These are phyloP conservation scores for Phialocephala sp. DNA, from an alignment of 2,329 filamentous ascomycete species.

Conservation along the genomic window DNA sequence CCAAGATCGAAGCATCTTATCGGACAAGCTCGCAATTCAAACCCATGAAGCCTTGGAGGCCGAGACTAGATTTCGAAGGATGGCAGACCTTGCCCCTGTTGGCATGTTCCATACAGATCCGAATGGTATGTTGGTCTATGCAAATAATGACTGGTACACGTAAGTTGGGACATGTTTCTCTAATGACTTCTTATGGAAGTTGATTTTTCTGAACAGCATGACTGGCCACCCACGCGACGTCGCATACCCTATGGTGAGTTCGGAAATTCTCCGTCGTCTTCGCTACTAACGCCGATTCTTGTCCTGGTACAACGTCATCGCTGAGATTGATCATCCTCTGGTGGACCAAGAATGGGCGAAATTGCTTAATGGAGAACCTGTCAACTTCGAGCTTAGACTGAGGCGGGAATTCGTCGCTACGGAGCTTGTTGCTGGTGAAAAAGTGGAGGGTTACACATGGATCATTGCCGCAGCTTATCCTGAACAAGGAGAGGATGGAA, in stretches of 20 bases:
- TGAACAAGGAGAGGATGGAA: conserved; percentile 28
- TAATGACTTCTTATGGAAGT: conserved; percentile 30
- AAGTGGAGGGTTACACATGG: conserved; percentile 47
- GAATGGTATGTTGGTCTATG: conserved; percentile 69
- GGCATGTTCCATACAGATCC: conserved; percentile 75
- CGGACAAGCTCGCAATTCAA: conserved; percentile 65
- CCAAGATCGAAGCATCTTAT: conserved; percentile 69
- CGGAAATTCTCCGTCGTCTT: not conserved
- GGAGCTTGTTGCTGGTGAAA: conserved; percentile 57
- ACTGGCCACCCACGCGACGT: conserved; percentile 49
- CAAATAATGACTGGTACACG: conserved; percentile 69
- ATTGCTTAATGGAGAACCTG: conserved; percentile 29
- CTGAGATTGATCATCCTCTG: conserved; percentile 27
- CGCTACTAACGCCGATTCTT: conserved; percentile 18
- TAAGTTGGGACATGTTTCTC: conserved; percentile 47
- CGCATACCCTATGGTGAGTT: conserved; percentile 44
- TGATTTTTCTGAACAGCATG: conserved; percentile 44
- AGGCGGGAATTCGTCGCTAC: conserved; percentile 52
- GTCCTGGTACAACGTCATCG: conserved; percentile 31
- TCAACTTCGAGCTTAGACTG: conserved; percentile 35
- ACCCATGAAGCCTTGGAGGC: conserved; percentile 57
- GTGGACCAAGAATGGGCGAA: conserved; percentile 35
- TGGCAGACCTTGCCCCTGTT: conserved; percentile 76
- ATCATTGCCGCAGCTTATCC: conserved; percentile 36
- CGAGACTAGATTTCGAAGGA: conserved; percentile 69